These are phyloP conservation scores for Ogataea minuta DNA, from an alignment of 805 yeast species.

Conservation along the genomic window DNA sequence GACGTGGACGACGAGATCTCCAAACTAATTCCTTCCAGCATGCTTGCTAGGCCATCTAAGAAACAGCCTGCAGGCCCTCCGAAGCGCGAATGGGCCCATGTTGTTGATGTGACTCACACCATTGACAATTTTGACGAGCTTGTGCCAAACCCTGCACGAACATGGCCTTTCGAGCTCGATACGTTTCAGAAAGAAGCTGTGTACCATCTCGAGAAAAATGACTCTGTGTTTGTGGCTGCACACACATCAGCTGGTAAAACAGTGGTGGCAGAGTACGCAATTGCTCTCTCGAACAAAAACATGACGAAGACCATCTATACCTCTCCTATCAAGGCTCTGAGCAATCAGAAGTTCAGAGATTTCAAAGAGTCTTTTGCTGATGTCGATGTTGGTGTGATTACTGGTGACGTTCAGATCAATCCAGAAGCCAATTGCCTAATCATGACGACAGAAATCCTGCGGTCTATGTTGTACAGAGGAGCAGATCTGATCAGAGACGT, in stretches of 20 bases:
- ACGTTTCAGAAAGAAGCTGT: slow-evolving; percentile 96
- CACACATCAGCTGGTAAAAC: slow-evolving; percentile 99
- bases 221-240: slow-evolving; percentile 97
- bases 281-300: slow-evolving; percentile 92
- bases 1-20: slow-evolving; percentile 29
- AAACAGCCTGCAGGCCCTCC: slow-evolving; percentile 10
- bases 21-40: slow-evolving; percentile 28
- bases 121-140: slow-evolving; percentile 83
- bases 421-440: slow-evolving; percentile 95
- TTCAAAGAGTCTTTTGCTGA: slow-evolving; percentile 36
- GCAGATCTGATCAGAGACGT: slow-evolving; percentile 96
- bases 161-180: slow-evolving; percentile 94
- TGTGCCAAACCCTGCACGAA: slow-evolving; percentile 89
- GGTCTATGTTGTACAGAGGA: slow-evolving; percentile 95
- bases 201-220: slow-evolving; percentile 94
- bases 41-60: slow-evolving; percentile 27
- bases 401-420: slow-evolving; percentile 97
- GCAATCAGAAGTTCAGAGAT: slow-evolving; percentile 21
- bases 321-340: slow-evolving; percentile 53
- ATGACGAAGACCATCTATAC: slow-evolving; percentile 97
- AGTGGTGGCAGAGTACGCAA: slow-evolving; percentile 97
- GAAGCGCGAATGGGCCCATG: slow-evolving; percentile 85
- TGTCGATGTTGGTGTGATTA: slow-evolving; percentile 86
- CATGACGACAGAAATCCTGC: slow-evolving; percentile 95
- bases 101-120: slow-evolving; percentile 80